Conservation (phyloP, 164 flowering plant genomes). For the Kingdonia uniflora region DNA sequence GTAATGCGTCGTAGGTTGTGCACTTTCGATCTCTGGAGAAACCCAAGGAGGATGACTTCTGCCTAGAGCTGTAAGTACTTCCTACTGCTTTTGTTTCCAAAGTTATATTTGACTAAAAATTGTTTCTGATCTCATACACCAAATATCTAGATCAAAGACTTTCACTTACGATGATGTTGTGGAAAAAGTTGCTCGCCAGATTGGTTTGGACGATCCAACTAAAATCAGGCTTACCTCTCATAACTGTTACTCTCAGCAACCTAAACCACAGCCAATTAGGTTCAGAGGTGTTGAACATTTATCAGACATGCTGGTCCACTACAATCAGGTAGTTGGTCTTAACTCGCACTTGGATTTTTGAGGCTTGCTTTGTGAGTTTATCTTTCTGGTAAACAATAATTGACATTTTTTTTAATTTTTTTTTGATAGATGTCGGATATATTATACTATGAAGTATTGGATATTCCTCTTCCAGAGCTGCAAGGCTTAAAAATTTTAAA, state of each 20-base stretch:
- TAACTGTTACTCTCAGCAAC: conserved; percentile 71
- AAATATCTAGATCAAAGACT: conserved; percentile 40
- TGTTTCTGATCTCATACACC: too few relatives aligned
- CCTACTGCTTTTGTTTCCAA: too few relatives aligned
- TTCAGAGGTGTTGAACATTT: conserved; percentile 57
- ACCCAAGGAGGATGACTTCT: conserved; percentile 63
- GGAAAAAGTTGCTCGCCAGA: conserved; percentile 58
- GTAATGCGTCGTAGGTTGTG: conserved; percentile 31
- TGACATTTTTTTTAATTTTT: not conserved
- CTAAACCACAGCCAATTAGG: conserved; percentile 58
- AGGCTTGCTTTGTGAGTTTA: not conserved
- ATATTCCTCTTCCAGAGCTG: conserved; percentile 71
- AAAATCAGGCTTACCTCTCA: conserved; percentile 75
- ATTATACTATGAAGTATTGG: conserved; percentile 73
- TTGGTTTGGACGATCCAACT: conserved; percentile 73
- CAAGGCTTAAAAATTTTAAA: conserved; percentile 47
- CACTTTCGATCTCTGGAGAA: conserved; percentile 54
- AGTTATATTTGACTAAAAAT: too few relatives aligned
- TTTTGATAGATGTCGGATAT: conserved; percentile 56
- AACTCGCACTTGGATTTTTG: not conserved
- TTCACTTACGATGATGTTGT: conserved; percentile 80
- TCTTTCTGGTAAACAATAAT: not conserved
- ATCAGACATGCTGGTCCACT: conserved; percentile 64
- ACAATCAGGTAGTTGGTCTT: conserved; percentile 50
- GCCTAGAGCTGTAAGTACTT: conserved; percentile 51